Base-by-base conservation (phyloP, 257 asterid genomes). In the Lithospermum erythrorhizon region DNA sequence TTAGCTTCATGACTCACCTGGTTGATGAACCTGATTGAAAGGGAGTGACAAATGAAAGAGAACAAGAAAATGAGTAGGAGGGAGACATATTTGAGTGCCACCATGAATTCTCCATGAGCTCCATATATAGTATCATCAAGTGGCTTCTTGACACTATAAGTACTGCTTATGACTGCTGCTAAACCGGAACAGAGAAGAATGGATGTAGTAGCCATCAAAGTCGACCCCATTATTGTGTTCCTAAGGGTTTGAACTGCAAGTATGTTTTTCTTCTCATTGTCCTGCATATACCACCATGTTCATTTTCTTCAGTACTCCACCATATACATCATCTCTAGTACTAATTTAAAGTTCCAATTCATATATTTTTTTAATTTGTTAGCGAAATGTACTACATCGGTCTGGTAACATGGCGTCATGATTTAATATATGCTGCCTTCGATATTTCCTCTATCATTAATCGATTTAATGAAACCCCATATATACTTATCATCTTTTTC, bases 131-230 rank as follows among this genome's bases (percentile, higher is more conserved):
- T 58, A 73, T 90, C 96, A 70, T 80, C 82, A 15, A 90, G 54
- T 22, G 98, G 98, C 53, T 90, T 83, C 69, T 90, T n/a, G 37
- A 90, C 70, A 76, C 87, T 90, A 75, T 90, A 90, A 0, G 90
- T 87, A 76, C 98, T 90, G 82, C 98, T 90, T 53, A 90, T 79
- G 55, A 90, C 87, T 4, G 96, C 98, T 6, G 98, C 98, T 0
- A 90, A 80, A 27, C 96, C 98, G 6, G n/a, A 76, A 71, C 81
- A 77, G 25, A 90, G 87, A 53, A 90, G 96, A 68, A 90, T 79
- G 6, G 98, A 90, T 21, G 95, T 83, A 4, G 98, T 90, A 54
- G 98, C 98, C 98, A 90, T 90, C 15, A 90, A 72, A 2, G 96
- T 90, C 22, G 89, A 81, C 23, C 96, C 94, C 98, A 90, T 90